Evolutionary conservation across 2,329 filamentous ascomycete species (phyloP).

Genomic region (Ophiostoma fasciatum): DNA sequence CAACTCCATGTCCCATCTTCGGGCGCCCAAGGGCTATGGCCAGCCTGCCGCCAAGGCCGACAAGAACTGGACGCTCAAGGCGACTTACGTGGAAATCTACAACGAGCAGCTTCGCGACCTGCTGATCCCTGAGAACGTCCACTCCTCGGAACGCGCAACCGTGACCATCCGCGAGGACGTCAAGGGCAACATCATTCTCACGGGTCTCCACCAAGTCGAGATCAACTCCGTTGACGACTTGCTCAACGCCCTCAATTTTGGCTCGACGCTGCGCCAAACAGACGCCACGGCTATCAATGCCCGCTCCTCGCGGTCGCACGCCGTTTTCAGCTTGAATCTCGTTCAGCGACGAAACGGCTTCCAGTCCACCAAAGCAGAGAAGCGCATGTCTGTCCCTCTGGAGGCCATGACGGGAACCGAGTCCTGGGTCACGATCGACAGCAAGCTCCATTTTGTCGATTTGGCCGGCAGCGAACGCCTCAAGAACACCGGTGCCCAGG

Average conservation of each 20-base stretch:
- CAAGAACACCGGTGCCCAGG: constrained; percentile 93
- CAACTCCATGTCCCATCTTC: constrained; percentile 60
- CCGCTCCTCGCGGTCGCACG: constrained; percentile 92
- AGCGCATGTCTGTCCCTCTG: constrained; percentile 72
- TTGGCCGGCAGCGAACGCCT: constrained; percentile 89
- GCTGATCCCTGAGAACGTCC: constrained; percentile 60
- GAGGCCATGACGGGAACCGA: constrained; percentile 62
- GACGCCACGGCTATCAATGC: constrained; percentile 96
- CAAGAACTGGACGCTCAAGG: constrained; percentile 80
- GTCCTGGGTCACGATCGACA: constrained; percentile 73
- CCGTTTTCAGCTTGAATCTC: constrained; percentile 90
- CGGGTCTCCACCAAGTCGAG: constrained; percentile 72
- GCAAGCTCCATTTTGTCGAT: constrained; percentile 98
- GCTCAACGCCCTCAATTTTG: constrained; percentile 76
- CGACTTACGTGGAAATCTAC: constrained; percentile 95
- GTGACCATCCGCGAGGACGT: constrained; percentile 92
- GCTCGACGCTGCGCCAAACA: constrained; percentile 87
- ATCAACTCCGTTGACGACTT: constrained; percentile 89
- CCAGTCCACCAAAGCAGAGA: constrained; percentile 46
- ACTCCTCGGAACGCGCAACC: constrained; percentile 52
- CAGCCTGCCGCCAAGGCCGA: constrained; percentile 39
- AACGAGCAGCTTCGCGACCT: constrained; percentile 92
- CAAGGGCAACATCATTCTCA: constrained; percentile 87
- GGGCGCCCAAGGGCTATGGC: constrained; percentile 67
- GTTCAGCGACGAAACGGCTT: constrained; percentile 62